Evolutionary conservation across 2,329 filamentous ascomycete genomes (phyloP), one percentile per base, ranked within the genome.

Genomic region (Diaporthe aspalathi): DNA sequence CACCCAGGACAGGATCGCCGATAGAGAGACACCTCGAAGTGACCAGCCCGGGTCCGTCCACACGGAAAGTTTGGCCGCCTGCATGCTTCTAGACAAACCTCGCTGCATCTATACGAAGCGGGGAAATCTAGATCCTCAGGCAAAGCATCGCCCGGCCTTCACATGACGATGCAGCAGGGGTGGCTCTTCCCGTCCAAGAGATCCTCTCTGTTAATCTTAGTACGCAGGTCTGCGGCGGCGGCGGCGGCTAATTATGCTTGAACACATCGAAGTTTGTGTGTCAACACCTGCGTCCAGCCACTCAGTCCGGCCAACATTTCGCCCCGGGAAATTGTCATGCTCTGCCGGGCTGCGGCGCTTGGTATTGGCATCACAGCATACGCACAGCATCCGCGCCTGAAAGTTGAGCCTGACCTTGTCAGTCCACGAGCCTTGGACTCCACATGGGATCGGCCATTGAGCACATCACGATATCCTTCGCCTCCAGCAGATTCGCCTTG

Each of bases 81-180:
- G 60, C 60, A 65, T 49, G 17, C n/a, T 50, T 65, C n/a, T 22
- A 65, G 43, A 65, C 60, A 65, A 6, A 47, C 43, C 57, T 62
- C 24, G 40, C 54, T 40, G 54, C 54, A 57, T 7, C 17, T 57
- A 57, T 40, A 57, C 40, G 54, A 57, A 27, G 54, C 29, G 35
- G 54, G 35, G 32, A 40, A 17, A 40, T 16, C 54, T 16, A 57
- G 54, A 17, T 24, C 54, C 16, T 17, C 35, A 27, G 50, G 4
- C 54, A 11, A 11, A 24, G 9, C 3, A 12, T 27, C 35, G 12
- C 45, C 32, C 6, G 11, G n/a, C 22, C n/a, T 50, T 49, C 57
- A 22, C 20, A 49, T 43, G 38, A 16, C 29, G 27, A 49, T 49
- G 60, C 43, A 24, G 38, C 43, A 47, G 40, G 17, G 27, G 35